A percentile compares a stretch with the other conserved stretches of the same genome.
Conservation (phyloP, 257 asterid genomes). For the Gynochthodes officinalis region DNA sequence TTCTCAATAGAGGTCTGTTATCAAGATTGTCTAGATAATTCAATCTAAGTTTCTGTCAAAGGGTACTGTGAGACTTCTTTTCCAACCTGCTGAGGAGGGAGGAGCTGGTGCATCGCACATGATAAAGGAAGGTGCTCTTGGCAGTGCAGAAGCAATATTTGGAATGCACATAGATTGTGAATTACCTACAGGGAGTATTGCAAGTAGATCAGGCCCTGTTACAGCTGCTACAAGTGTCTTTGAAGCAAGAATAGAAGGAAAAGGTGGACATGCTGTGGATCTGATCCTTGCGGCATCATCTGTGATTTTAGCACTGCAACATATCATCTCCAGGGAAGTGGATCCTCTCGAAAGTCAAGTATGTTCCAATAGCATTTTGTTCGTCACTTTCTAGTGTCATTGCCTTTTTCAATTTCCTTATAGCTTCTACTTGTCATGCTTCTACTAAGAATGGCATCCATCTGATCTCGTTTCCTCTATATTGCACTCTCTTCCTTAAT, state of each 20-base stretch:
- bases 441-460: background rate
- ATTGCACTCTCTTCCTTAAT: background rate
- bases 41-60: slow-evolving; percentile 22
- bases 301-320: slow-evolving; percentile 71
- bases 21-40: background rate
- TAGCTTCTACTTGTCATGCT: background rate
- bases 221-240: slow-evolving; percentile 63
- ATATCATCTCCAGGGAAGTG: slow-evolving; percentile 67
- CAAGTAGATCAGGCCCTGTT: slow-evolving; percentile 55
- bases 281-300: slow-evolving; percentile 69
- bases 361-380: slow-evolving; percentile 15
- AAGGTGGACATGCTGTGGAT: slow-evolving; percentile 80
- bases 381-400: too few species aligned
- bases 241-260: slow-evolving; percentile 65
- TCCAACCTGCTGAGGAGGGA: slow-evolving; percentile 97
- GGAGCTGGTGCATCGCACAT: slow-evolving; percentile 82
- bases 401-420: background rate
- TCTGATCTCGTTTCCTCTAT: background rate
- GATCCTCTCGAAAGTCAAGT: slow-evolving; percentile 79
- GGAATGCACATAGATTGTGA: slow-evolving; percentile 64
- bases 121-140: slow-evolving; percentile 87
- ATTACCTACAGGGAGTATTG: slow-evolving; percentile 57
- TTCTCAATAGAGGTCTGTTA: background rate
- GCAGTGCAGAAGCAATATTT: slow-evolving; percentile 65
- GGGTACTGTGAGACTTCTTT: slow-evolving; percentile 85